Conservation (phyloP, 2,329 filamentous ascomycete genomes). For the Cladosporium velox region DNA sequence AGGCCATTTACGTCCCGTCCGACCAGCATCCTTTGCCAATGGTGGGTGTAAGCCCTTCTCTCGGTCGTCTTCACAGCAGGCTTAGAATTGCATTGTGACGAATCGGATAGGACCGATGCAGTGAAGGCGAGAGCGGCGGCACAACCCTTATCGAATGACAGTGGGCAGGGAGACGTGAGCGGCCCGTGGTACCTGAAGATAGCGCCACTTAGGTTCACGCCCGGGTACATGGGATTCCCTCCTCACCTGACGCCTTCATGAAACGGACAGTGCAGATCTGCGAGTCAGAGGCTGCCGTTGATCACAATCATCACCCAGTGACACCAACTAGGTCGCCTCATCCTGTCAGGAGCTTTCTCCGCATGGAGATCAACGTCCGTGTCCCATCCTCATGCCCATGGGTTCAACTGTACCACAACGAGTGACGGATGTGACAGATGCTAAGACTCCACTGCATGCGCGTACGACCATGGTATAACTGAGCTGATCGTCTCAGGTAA, state of each 20-base stretch:
- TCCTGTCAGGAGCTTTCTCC: background rate
- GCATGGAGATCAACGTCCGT: background rate
- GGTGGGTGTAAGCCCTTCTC: background rate
- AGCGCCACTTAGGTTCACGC: background rate
- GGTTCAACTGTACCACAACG: background rate
- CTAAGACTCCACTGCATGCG: background rate
- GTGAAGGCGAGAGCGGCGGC: background rate
- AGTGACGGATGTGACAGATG: background rate
- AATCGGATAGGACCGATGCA: background rate
- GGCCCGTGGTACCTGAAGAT: background rate
- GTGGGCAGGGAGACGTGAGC: background rate
- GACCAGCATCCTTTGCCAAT: background rate
- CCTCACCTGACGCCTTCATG: background rate
- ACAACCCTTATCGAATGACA: background rate
- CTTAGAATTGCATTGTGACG: background rate
- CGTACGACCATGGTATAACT: background rate
- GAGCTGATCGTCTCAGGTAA: background rate
- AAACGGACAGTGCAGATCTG: slow-evolving; percentile 1
- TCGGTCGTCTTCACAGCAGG: slow-evolving; percentile 3
- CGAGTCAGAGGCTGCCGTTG: background rate
- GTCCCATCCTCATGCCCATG: background rate
- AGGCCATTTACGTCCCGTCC: background rate
- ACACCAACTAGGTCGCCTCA: background rate
- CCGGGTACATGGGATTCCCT: slow-evolving; percentile 4
- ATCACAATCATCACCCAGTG: background rate